phyloP scores from a whole-genome alignment of 805 yeast species.

The Nakazawaea populi region DNA sequence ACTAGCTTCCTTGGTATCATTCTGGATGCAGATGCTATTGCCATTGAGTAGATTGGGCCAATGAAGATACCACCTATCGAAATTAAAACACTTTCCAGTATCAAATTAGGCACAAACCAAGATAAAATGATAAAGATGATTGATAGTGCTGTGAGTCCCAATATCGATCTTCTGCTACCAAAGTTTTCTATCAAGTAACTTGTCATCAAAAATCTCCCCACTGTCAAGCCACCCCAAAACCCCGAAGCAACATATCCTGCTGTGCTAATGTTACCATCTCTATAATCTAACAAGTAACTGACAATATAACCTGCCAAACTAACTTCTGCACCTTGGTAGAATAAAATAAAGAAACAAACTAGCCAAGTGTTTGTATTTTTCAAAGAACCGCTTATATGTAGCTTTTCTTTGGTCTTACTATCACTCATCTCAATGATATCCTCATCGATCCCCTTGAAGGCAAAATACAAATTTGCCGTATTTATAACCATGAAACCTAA shows the following conservation, averaged over 20 bases:
- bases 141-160: constrained; percentile 28
- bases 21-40: constrained; percentile 36
- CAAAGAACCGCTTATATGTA: constrained; percentile 14
- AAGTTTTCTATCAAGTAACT: constrained; percentile 27
- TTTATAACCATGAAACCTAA: constrained; percentile 31
- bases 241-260: constrained; percentile 65
- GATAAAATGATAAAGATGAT: constrained; percentile 33
- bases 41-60: constrained; percentile 59
- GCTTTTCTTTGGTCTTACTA: constrained; percentile 14
- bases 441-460: constrained; percentile 43
- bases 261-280: constrained; percentile 38
- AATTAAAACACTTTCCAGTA: constrained; percentile 40
- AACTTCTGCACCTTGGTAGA: constrained; percentile 68
- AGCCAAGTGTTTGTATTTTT: constrained; percentile 36
- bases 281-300: constrained; percentile 51
- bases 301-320: constrained; percentile 68
- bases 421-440: constrained; percentile 33
- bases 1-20: constrained; percentile 46
- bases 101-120: constrained; percentile 42
- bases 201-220: constrained; percentile 53
- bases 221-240: constrained; percentile 68
- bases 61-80: constrained; percentile 51
- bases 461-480: constrained; percentile 26
- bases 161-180: constrained; percentile 39
- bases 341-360: constrained; percentile 47